These are phyloP conservation scores for Lasiosphaeria miniovina DNA, from an alignment of 495 filamentous ascomycete species.

Conservation along the genomic window DNA sequence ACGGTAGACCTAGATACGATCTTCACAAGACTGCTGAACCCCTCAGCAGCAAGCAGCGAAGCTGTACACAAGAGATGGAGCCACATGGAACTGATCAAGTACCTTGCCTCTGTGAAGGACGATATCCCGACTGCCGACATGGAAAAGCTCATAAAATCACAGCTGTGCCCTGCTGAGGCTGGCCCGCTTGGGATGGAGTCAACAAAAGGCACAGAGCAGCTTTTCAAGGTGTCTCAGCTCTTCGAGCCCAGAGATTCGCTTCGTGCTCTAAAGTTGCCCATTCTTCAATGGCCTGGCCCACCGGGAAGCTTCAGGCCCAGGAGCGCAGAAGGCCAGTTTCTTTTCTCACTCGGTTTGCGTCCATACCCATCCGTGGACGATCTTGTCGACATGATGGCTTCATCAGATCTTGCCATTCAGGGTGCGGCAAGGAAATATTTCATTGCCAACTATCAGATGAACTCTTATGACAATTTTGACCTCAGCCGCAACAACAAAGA, in stretches of 20 bases:
- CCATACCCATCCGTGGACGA: slow-evolving; percentile 65
- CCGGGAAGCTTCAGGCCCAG: slow-evolving; percentile 60
- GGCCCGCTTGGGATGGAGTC: slow-evolving; percentile 44
- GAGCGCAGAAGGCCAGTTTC: slow-evolving; percentile 70
- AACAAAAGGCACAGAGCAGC: slow-evolving; percentile 40
- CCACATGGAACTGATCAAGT: slow-evolving; percentile 91
- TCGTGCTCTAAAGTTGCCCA: slow-evolving; percentile 63
- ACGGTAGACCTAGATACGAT: slow-evolving; percentile 93
- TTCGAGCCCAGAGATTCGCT: slow-evolving; percentile 77
- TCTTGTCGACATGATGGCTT: slow-evolving; percentile 73
- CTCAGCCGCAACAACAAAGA: slow-evolving; percentile 53
- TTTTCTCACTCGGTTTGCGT: slow-evolving; percentile 66
- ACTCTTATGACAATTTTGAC: slow-evolving; percentile 66
- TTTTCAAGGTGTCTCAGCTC: slow-evolving; percentile 79
- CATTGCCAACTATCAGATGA: slow-evolving; percentile 69
- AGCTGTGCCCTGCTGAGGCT: slow-evolving; percentile 78
- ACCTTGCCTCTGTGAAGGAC: slow-evolving; percentile 80
- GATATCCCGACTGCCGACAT: slow-evolving; percentile 88
- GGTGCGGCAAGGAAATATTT: slow-evolving; percentile 77
- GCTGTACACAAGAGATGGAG: slow-evolving; percentile 68
- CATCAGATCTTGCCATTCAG: slow-evolving; percentile 54
- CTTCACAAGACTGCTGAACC: slow-evolving; percentile 75
- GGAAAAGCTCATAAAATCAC: slow-evolving; percentile 68
- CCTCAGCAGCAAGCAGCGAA: slow-evolving; percentile 35
- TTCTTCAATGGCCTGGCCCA: slow-evolving; percentile 76